These are phyloP conservation scores for Solanum medicagineum DNA, from an alignment of 257 asterid genomes.

Conservation along the genomic window DNA sequence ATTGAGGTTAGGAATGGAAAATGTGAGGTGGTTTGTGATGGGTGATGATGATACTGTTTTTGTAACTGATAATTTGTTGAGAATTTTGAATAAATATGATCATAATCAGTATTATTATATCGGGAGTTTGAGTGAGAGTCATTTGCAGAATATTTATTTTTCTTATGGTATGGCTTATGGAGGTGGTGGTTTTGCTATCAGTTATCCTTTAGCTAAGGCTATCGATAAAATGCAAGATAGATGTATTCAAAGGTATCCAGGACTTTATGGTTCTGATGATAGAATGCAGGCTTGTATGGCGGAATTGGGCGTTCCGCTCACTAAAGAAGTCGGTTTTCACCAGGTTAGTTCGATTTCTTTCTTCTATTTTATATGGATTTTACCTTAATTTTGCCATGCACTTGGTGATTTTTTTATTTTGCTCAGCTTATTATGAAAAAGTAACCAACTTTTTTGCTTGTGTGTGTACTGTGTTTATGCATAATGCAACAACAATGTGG, in stretches of 20 bases:
- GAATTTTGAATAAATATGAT: conserved; percentile 5
- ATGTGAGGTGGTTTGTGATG: conserved; percentile 83
- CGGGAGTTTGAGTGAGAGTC: conserved; percentile 10
- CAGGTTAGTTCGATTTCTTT: conserved; percentile 1
- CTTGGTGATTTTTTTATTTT: neutral
- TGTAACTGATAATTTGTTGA: conserved; percentile 50
- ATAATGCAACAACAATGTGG: too few relatives aligned
- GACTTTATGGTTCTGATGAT: conserved; percentile 18
- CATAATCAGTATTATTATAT: conserved; percentile 10
- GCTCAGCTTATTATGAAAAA: neutral
- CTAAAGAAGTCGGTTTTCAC: conserved; percentile 6
- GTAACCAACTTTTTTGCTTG: neutral
- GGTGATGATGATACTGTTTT: conserved; percentile 89
- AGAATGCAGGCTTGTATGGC: conserved; percentile 18
- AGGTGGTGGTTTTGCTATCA: conserved; percentile 13
- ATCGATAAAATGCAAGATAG: conserved; percentile 8
- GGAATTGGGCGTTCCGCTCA: conserved; percentile 9
- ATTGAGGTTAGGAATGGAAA: conserved; percentile 28
- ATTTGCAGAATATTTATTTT: conserved; percentile 30
- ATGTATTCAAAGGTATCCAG: conserved; percentile 9
- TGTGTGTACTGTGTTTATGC: neutral
- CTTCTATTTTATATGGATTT: neutral
- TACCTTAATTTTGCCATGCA: neutral
- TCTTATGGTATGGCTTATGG: conserved; percentile 33
- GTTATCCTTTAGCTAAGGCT: conserved; percentile 5